phyloP scores from a whole-genome alignment of 2,329 filamentous ascomycete species.

The Arthrobotrys sphaeroides region DNA sequence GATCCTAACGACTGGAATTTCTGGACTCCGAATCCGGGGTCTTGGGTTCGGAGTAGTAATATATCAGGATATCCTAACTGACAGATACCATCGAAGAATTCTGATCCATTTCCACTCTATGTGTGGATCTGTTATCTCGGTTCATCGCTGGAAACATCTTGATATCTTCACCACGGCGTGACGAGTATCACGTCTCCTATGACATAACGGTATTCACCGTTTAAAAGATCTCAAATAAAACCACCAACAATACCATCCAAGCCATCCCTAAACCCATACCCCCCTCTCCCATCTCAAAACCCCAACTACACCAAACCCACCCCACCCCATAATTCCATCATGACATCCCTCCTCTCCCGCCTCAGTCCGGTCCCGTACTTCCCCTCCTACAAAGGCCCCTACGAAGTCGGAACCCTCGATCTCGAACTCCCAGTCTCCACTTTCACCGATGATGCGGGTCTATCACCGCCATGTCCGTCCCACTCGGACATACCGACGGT shows the following conservation, averaged over 20 bases:
- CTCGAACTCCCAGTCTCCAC: slow-evolving; percentile 76
- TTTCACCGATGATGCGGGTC: slow-evolving; percentile 33
- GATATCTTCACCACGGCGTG: too few relatives aligned
- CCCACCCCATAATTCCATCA: background rate
- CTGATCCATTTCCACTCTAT: background rate
- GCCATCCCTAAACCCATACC: too few relatives aligned
- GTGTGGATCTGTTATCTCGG: too few relatives aligned
- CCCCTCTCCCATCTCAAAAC: too few relatives aligned
- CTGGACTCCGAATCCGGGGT: background rate
- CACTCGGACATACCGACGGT: slow-evolving; percentile 69
- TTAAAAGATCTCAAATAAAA: too few relatives aligned
- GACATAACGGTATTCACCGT: too few relatives aligned
- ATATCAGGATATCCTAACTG: background rate
- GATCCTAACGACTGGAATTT: background rate
- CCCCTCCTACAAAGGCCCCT: slow-evolving; percentile 78
- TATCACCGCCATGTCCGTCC: slow-evolving; percentile 55
- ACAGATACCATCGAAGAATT: background rate
- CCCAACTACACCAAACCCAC: too few relatives aligned
- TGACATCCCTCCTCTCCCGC: slow-evolving; percentile 37
- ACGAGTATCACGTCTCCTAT: too few relatives aligned
- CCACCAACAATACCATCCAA: too few relatives aligned
- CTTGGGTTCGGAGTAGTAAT: background rate
- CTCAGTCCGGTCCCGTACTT: slow-evolving; percentile 67
- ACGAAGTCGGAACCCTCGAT: slow-evolving; percentile 81
- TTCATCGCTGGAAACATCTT: too few relatives aligned